Evolutionary conservation across 805 yeast species (phyloP).

Genomic region (Candida gorgasii): DNA sequence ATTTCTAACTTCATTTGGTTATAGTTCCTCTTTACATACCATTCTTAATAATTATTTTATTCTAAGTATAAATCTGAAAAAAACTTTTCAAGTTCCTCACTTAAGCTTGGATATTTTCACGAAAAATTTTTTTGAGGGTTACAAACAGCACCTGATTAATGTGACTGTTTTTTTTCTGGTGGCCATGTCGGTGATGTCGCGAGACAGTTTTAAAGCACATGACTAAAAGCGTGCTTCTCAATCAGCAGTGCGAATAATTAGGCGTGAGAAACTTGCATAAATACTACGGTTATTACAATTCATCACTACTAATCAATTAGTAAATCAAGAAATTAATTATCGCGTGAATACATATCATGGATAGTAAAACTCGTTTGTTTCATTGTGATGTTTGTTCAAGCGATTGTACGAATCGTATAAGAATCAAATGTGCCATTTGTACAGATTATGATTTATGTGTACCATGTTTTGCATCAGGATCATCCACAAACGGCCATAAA

Average conservation of each 20-base stretch:
- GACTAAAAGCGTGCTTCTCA: not conserved
- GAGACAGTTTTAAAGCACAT: not conserved
- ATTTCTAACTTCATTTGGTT: not conserved
- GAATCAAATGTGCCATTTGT: slow-evolving; percentile 91
- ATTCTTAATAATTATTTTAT: slow-evolving; percentile 6
- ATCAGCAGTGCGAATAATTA: not conserved
- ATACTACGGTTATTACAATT: too few relatives aligned
- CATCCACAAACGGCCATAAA: slow-evolving; percentile 77
- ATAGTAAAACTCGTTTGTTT: slow-evolving; percentile 45
- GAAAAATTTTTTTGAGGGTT: not conserved
- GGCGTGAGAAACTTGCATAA: too few relatives aligned
- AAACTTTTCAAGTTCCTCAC: slow-evolving; percentile 6
- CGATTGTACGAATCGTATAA: slow-evolving; percentile 89
- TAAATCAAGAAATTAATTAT: not conserved
- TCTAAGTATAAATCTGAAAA: slow-evolving; percentile 5
- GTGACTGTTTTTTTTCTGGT: slow-evolving; percentile 2
- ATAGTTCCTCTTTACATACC: slow-evolving; percentile 4
- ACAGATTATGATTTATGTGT: slow-evolving; percentile 96
- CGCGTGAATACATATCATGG: slow-evolving; percentile 27
- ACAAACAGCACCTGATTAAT: not conserved
- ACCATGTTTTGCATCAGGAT: slow-evolving; percentile 90
- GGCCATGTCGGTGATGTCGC: not conserved
- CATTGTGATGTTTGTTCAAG: slow-evolving; percentile 97
- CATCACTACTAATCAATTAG: not conserved
- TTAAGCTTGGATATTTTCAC: not conserved